These are phyloP conservation scores for Cutaneotrichosporon sp. DNA, from an alignment of 1,284 basidiomycete species.

Conservation along the genomic window DNA sequence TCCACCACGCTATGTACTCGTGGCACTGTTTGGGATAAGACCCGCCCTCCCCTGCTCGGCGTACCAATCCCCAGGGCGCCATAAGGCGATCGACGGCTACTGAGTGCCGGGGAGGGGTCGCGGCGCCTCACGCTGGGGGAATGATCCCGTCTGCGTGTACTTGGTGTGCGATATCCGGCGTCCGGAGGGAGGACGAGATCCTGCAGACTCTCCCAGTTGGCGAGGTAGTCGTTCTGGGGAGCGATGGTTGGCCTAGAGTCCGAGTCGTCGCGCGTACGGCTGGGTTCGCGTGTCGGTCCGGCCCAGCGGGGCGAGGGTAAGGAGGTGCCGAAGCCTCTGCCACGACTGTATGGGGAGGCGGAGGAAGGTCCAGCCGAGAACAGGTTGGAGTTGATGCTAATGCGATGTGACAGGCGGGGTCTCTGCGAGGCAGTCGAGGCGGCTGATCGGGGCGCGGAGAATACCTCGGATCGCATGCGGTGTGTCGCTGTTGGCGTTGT, in stretches of 20 bases:
- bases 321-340: not conserved
- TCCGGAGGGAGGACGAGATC: conserved; percentile 23
- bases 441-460: no score
- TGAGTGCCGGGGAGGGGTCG: not conserved
- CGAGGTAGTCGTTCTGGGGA: conserved; percentile 20
- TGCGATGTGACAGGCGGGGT: not conserved
- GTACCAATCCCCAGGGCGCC: not conserved
- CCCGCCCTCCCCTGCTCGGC: no score
- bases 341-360: not conserved
- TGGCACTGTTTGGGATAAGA: no score
- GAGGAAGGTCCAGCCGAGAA: not conserved
- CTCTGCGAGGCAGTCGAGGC: no score
- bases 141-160: no score
- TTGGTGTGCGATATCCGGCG: no score
- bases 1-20: not conserved
- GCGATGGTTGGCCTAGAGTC: conserved; percentile 11
- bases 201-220: conserved; percentile 36
- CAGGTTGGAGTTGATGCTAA: not conserved
- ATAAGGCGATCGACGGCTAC: not conserved
- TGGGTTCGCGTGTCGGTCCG: not conserved
- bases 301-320: not conserved
- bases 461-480: no score
- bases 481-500: no score
- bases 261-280: not conserved
- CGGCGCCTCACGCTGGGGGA: not conserved